Conservation (phyloP, 441 rosid species). For the Pelargonium myrrhifolium region DNA sequence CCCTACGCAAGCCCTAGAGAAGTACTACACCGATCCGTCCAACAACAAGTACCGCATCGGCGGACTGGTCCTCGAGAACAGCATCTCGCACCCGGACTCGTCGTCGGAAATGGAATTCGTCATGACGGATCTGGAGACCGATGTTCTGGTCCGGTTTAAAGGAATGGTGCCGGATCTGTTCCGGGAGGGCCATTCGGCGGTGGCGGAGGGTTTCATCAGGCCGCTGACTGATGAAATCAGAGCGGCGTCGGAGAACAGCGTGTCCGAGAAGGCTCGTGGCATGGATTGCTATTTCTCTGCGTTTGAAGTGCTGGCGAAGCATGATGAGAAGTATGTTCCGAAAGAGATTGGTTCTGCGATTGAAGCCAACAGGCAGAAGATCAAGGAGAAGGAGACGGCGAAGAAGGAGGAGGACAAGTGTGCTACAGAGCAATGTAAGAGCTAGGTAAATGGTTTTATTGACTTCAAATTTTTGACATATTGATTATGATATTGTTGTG, state of each 20-base stretch:
- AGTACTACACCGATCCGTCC: constrained; percentile 53
- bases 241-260: constrained; percentile 39
- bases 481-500: too few species aligned
- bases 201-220: constrained; percentile 85
- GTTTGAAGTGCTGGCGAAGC: constrained; percentile 85
- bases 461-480: too few species aligned
- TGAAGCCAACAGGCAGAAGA: constrained; percentile 78
- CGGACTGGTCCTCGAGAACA: constrained; percentile 85
- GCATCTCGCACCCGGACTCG: constrained; percentile 62
- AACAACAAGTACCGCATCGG: constrained; percentile 73
- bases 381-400: constrained; percentile 36
- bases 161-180: constrained; percentile 85
- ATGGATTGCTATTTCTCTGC: constrained; percentile 67
- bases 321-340: constrained; percentile 97
- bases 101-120: constrained; percentile 81
- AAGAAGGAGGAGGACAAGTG: constrained; percentile 21
- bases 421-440: background rate
- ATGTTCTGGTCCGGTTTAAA: constrained; percentile 64
- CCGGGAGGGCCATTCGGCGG: constrained; percentile 88
- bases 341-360: constrained; percentile 82
- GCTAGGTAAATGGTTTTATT: background rate
- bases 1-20: constrained; percentile 78
- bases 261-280: constrained; percentile 61
- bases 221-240: constrained; percentile 52
- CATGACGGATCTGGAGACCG: constrained; percentile 73